A percentile compares a stretch with the other conserved stretches of the same genome.
Evolutionary conservation across 2,329 filamentous ascomycete genomes (phyloP).

Genomic region (Metarhizium anisopliae): DNA sequence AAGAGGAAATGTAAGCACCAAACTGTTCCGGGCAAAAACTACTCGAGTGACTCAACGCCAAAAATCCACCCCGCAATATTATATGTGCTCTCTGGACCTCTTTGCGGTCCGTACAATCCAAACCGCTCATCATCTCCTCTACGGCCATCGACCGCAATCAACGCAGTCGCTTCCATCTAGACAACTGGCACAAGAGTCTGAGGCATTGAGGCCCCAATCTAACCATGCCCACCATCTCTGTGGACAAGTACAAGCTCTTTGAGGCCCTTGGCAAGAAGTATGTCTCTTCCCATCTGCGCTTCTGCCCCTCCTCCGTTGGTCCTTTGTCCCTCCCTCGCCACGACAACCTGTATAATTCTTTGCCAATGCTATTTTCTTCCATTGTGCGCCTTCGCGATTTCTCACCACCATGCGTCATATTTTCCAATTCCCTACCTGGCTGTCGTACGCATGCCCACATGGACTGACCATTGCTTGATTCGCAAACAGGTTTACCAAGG

Average conservation of each 20-base stretch:
- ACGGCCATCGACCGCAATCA: not conserved
- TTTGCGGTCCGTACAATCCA: not conserved
- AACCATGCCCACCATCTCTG: slow-evolving; percentile 87
- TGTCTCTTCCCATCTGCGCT: slow-evolving; percentile 13
- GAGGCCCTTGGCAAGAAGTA: slow-evolving; percentile 84
- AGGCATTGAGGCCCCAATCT: slow-evolving; percentile 18
- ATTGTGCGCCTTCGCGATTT: slow-evolving; percentile 9
- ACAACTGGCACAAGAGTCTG: not conserved
- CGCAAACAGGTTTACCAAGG: slow-evolving; percentile 64
- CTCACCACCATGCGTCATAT: slow-evolving; percentile 4
- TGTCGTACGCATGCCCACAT: not conserved
- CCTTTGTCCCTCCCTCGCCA: too few species aligned
- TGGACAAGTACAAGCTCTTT: slow-evolving; percentile 94
- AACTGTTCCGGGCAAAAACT: not conserved
- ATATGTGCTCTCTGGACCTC: too few species aligned
- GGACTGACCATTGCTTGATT: slow-evolving; percentile 8
- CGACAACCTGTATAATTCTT: not conserved
- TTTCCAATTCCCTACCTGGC: not conserved
- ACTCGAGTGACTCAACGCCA: not conserved
- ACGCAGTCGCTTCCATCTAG: not conserved
- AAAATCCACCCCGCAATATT: slow-evolving; percentile 4
- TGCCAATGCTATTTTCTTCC: slow-evolving; percentile 9
- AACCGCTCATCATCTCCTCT: slow-evolving; percentile 4
- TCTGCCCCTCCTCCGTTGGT: not conserved
- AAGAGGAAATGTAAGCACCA: too few species aligned